Evolutionary conservation across 768 basidiomycete genomes (phyloP), one percentile per base, ranked within the genome.

Genomic region (Omphalotus guepiniiformis): DNA sequence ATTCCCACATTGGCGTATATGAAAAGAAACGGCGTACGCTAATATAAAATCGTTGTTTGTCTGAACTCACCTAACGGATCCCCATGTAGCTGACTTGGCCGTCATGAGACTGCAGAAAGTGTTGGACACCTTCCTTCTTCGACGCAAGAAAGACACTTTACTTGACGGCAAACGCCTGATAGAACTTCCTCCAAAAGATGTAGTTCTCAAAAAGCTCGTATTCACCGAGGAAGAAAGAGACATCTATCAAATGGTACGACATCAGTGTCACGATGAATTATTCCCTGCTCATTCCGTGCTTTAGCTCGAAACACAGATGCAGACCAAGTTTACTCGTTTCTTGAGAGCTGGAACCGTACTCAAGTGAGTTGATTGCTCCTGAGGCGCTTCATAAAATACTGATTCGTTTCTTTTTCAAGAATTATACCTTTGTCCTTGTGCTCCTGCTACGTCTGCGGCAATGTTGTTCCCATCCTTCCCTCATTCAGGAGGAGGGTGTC

Each of bases 141-240:
- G 87, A 9, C 74, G 87, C 36, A 80, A 77, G 66, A 85, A 85
- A 55, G 73, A 81, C 41, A 75, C 78, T 0, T 64, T 65, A 56
- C 65, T 90, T 8, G 82, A 86, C 55, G 87, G 86, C 6, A 79
- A 80, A 59, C 74, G 70, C 18, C 65, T 89, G n/a, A 76, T 88
- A 35, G 76, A 82, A 48, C 67, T 88, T 25, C 84, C 83, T 4
- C 58, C 65, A 12, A 85, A 83, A 63, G 67, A 67, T 2, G 63
- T 82, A 6, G 62, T 70, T 1, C 63, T 85, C 2, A 60, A 72
- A 26, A 72, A 70, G 50, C 68, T 85, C 4, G 69, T 76, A 35
- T 87, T 89, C 56, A 66, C 75, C 0, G 51, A 65, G 19, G 84
- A 85, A 56, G 86, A 88, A 51, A 64, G 77, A 9, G 76, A 78